phyloP scores from a whole-genome alignment of 345 rosid species.

The Ceriops decandra region DNA sequence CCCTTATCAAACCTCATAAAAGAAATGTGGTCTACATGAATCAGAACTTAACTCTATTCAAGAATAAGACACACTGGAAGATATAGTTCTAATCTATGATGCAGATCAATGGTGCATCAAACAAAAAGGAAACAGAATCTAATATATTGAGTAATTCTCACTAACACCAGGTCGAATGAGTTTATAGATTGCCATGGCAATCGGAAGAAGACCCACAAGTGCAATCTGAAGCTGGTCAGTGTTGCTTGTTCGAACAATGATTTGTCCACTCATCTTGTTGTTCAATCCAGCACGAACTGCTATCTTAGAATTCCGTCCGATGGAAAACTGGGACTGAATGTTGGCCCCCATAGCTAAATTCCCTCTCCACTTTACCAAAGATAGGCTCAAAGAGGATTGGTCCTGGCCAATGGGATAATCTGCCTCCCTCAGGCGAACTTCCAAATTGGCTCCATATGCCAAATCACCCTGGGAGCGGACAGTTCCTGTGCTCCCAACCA shows the following conservation, averaged over 20 bases:
- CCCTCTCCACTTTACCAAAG: slow-evolving; percentile 90
- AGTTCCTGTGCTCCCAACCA: slow-evolving; percentile 85
- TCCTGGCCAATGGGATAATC: slow-evolving; percentile 94
- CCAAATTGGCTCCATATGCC: slow-evolving; percentile 89
- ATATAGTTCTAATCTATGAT: background rate
- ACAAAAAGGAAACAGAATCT: slow-evolving; percentile 16
- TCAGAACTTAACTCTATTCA: background rate
- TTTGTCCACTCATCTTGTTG: slow-evolving; percentile 89
- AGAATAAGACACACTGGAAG: slow-evolving; percentile 5
- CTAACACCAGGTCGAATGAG: slow-evolving; percentile 54
- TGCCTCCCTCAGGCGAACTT: slow-evolving; percentile 71
- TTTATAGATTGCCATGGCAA: slow-evolving; percentile 67
- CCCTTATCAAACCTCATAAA: background rate
- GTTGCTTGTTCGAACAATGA: slow-evolving; percentile 73
- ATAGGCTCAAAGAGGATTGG: slow-evolving; percentile 74
- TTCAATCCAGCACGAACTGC: slow-evolving; percentile 88
- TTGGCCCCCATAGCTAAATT: slow-evolving; percentile 91
- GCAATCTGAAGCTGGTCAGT: slow-evolving; percentile 95
- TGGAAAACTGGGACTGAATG: slow-evolving; percentile 76
- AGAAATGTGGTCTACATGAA: slow-evolving; percentile 1
- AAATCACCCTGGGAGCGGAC: slow-evolving; percentile 74
- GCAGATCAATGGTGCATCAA: background rate
- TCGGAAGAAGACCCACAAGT: slow-evolving; percentile 64
- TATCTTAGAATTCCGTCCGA: slow-evolving; percentile 70
- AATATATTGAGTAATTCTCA: slow-evolving; percentile 69